phyloP scores from a whole-genome alignment of 306 rosid species.

The Quercus ilex region DNA sequence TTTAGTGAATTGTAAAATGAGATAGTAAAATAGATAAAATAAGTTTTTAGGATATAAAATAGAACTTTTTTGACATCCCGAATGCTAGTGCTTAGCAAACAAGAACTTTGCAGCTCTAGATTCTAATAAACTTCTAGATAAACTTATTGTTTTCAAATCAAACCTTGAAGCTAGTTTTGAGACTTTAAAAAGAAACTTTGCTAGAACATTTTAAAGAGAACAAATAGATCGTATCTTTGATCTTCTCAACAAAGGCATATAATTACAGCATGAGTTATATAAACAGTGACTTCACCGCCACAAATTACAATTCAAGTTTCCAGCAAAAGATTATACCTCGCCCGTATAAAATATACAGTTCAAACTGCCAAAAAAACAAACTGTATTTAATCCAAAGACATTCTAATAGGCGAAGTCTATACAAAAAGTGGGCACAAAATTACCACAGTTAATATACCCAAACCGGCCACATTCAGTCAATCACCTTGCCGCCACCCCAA shows the following conservation, averaged over 20 bases:
- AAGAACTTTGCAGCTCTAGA: background rate
- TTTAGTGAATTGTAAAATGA: too few relatives aligned
- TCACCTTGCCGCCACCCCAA: slow-evolving; percentile 49
- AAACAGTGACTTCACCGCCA: slow-evolving; percentile 14
- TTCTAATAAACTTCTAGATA: background rate
- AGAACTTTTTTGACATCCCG: too few relatives aligned
- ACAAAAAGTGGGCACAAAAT: slow-evolving; percentile 32
- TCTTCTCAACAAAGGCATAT: slow-evolving; percentile 10
- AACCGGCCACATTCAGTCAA: slow-evolving; percentile 28
- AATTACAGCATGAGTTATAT: slow-evolving; percentile 11
- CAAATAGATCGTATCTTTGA: background rate
- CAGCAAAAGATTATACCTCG: slow-evolving; percentile 6
- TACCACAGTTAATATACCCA: background rate
- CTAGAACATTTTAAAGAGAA: background rate
- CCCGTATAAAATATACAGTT: slow-evolving; percentile 2
- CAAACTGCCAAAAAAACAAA: slow-evolving; percentile 2
- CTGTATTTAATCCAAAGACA: background rate
- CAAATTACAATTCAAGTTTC: slow-evolving; percentile 17
- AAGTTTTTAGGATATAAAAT: too few relatives aligned
- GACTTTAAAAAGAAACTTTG: background rate
- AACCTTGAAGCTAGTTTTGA: background rate
- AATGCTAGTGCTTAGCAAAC: background rate
- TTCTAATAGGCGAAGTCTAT: background rate
- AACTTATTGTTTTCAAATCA: background rate
- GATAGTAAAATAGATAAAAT: too few relatives aligned